Base-by-base conservation (phyloP, 2,329 filamentous ascomycete species). In the Macrophomina phaseolina region DNA sequence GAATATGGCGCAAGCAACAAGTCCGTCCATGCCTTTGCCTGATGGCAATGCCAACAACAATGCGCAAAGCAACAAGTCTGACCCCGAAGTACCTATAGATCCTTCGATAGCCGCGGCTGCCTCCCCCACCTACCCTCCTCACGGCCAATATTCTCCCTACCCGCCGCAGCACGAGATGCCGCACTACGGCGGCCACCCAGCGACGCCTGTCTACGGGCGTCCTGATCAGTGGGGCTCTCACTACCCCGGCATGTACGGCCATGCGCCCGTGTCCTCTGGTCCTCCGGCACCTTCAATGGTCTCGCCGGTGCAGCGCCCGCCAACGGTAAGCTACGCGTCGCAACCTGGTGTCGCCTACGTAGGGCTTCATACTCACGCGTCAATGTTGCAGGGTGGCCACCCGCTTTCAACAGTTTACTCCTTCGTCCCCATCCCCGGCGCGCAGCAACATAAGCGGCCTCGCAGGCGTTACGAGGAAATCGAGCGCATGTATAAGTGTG, bases 401-500 rank as follows among this genome's bases (percentile, higher is more conserved):
- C 83, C 79, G 72, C 76, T 87, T 45, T 86, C 82, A n/a, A 86
- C 97, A 86, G 94, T 99, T 48, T 98, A 98, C 78, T 97, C 94
- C 0, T 98, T 99, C 76, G 95, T 98, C 38, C 94, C 95, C 0
- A 98, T 98, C 74, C 95, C 95, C 1, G 95, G 95, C 70, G 93
- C 94, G 12, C 94, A 97, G 77, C 95, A 99, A 78, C 94, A 98
- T 79, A 99, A 99, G 84, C 89, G 95, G 67, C 95, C 95, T 12
- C 88, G 95, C 70, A 86, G 95, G 74, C 89, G 95, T 64, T 99
- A 97, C 74, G 95, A 99, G 80, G 95, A 99, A 78, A 99, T 99
- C 73, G 95, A 99, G 83, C 90, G 95, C 76, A 98, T 99, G 95
- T 98, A 99, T 85, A 98, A 98, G 81, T 99, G 95, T 76, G 95